These are phyloP conservation scores for Grosmannia clavigera DNA, from an alignment of 2,329 filamentous ascomycete genomes.

Conservation along the genomic window DNA sequence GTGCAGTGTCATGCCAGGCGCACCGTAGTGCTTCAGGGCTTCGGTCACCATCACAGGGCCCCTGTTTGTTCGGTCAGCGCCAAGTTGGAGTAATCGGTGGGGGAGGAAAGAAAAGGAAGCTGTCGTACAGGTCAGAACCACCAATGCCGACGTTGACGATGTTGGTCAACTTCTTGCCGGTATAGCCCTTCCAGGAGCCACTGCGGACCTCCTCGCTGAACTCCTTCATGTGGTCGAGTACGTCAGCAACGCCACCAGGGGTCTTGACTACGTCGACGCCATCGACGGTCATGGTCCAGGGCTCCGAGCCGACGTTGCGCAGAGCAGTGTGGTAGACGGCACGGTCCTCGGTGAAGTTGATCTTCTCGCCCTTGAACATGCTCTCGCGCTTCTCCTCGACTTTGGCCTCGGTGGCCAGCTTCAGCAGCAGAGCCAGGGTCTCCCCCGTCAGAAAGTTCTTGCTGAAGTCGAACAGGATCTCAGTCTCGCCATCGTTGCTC, in stretches of 20 bases:
- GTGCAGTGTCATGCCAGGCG: constrained; percentile 76
- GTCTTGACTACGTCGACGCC: constrained; percentile 86
- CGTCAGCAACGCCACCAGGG: constrained; percentile 76
- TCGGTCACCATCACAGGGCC: constrained; percentile 99
- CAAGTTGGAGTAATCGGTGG: background rate
- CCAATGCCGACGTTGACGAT: constrained; percentile 98
- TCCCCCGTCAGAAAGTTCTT: constrained; percentile 98
- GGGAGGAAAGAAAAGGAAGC: background rate
- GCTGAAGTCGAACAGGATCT: constrained; percentile 96
- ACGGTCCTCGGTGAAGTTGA: constrained; percentile 97
- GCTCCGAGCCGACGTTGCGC: constrained; percentile 61
- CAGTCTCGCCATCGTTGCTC: constrained; percentile 37
- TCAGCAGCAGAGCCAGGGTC: constrained; percentile 72
- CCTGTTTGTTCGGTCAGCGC: constrained; percentile 29
- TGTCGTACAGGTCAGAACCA: constrained; percentile 83
- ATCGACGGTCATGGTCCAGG: constrained; percentile 72
- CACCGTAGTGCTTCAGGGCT: constrained; percentile 88
- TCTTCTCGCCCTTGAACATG: constrained; percentile 96
- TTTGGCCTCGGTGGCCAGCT: constrained; percentile 83
- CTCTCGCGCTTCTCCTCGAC: constrained; percentile 89
- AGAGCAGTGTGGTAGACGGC: constrained; percentile 93
- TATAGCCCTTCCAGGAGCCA: constrained; percentile 93
- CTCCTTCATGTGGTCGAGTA: constrained; percentile 95
- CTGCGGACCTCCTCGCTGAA: constrained; percentile 92
- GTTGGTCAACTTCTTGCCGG: constrained; percentile 92